Base-by-base conservation (phyloP, 176 grass and related monocot genomes). In the Coix lacrymajobi region DNA sequence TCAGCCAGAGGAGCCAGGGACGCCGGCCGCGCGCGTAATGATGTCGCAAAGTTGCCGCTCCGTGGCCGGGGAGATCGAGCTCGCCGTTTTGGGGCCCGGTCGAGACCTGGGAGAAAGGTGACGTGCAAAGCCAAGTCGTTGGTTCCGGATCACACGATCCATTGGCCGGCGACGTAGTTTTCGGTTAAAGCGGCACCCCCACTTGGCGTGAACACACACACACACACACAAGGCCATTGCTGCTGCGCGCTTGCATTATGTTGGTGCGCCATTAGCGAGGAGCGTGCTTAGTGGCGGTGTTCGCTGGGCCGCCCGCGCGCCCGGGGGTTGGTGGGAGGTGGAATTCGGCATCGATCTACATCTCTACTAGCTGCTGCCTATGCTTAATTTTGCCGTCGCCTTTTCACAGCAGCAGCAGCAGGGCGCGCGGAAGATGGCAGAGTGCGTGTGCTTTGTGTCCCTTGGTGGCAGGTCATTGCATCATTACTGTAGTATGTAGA, bases 261-360 rank as follows among this genome's bases (percentile, higher is more conserved):
- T 46, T 46, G 60, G 81, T 90, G 79, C 84, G 61, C 80, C 88
- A 87, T 83, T 90, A 90, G 79, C 76, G 48, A 19, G 84, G 48
- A 19, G 84, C 84, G 79, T 90, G 88, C 84, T 87, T 79, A 90
- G 84, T 90, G 88, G 88, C 57, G 1, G 25, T 26, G 60, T 71
- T 41, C 4, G 31, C 30, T 34, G 17, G 83, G 66, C 68, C 34
- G 30, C 62, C 5, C 58, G 58, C 13, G 11, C 49, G 49, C 7
- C 49, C 22, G 39, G 69, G 69, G 69, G 69, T 72, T 72, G 69
- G 69, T 72, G 69, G 38, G 8, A 56, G 75, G 80, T 73, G 80
- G 58, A 79, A 73, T 33, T 71, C 2, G 0, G 65, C 41, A 52
- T 68, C 78, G 68, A n/a, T n/a, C n/a, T n/a, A n/a, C n/a, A n/a